These are phyloP conservation scores for Clathrospora elynae DNA, from an alignment of 2,329 filamentous ascomycete species.

Conservation along the genomic window DNA sequence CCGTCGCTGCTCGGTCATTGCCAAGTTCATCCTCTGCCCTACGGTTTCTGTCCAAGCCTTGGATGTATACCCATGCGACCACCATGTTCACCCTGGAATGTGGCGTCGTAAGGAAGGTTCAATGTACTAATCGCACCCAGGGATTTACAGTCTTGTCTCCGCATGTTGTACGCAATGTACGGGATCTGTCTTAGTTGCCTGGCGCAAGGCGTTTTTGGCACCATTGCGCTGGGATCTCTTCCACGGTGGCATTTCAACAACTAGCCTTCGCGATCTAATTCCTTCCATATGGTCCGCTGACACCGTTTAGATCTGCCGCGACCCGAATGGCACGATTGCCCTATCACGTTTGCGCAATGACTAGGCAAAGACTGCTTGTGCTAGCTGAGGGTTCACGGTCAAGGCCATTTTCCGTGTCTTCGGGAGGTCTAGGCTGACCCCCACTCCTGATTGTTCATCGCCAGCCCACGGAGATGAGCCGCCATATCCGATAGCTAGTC, in stretches of 20 bases:
- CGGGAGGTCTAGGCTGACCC: no score
- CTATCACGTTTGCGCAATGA: constrained; percentile 9
- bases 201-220: constrained; percentile 3
- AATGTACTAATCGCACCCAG: no score
- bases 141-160: neutral
- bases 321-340: constrained; percentile 8
- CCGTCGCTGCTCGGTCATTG: no score
- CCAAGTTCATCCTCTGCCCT: no score
- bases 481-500: no score
- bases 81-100: no score
- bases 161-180: constrained; percentile 1
- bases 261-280: neutral
- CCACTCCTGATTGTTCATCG: no score
- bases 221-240: constrained; percentile 3
- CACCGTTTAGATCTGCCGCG: constrained; percentile 7
- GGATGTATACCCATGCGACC: constrained; percentile 9
- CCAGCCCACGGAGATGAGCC: neutral
- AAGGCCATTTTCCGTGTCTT: no score
- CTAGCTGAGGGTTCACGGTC: no score
- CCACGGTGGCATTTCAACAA: neutral
- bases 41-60: constrained; percentile 26
- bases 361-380: constrained; percentile 9
- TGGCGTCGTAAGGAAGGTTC: no score
- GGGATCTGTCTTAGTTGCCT: constrained; percentile 29
- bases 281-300: constrained; percentile 16